Evolutionary conservation across 495 filamentous ascomycete genomes (phyloP), one percentile per base, ranked within the genome.

Genomic region (Penicillium longicatenatum): DNA sequence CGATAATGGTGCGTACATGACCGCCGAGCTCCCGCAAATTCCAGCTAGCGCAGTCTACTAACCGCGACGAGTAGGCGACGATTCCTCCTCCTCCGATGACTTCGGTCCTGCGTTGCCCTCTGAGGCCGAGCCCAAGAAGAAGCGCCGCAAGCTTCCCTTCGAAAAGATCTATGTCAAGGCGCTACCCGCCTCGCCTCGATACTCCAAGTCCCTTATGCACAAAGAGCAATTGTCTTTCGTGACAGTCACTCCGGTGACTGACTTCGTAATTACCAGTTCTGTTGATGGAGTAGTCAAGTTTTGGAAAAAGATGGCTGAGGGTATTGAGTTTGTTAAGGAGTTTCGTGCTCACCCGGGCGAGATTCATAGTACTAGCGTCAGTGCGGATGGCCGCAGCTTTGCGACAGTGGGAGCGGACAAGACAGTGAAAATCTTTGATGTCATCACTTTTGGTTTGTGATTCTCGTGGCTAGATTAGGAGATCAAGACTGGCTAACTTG

Each of bases 141-240:
- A 96, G 74, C 85, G 90, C 10, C 86, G 92, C 47, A 89, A 90
- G 67, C 87, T 99, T 14, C 92, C 91, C 0, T 90, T 96, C 73
- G 93, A 96, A 73, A 96, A 95, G 67, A 85, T 97, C 59, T 98
- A 97, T 73, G 75, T 98, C 65, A 89, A 89, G 45, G 93, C 95
- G 51, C 85, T 99, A 6, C 94, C 94, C 4, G 83, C 84, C 37
- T 89, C 89, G 43, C 57, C 82, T 17, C 87, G 91, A 12, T 99
- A 99, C 73, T 97, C 90, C 47, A 97, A 93, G 67, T 98, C 94
- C 29, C 79, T 99, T 60, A 99, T 99, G 94, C 94, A 99, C 78
- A 92, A 93, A 72, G 94, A 98, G 58, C 91, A 96, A 75, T 74
- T 98, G 48, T 82, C 87, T 39, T 97, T 90, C 62, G 82, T 90